A percentile compares a stretch with the other conserved stretches of the same genome.
These are phyloP conservation scores for Cyanidiococcus yangmingshanensis DNA, from an alignment of 23 red algal genomes.

Conservation along the genomic window DNA sequence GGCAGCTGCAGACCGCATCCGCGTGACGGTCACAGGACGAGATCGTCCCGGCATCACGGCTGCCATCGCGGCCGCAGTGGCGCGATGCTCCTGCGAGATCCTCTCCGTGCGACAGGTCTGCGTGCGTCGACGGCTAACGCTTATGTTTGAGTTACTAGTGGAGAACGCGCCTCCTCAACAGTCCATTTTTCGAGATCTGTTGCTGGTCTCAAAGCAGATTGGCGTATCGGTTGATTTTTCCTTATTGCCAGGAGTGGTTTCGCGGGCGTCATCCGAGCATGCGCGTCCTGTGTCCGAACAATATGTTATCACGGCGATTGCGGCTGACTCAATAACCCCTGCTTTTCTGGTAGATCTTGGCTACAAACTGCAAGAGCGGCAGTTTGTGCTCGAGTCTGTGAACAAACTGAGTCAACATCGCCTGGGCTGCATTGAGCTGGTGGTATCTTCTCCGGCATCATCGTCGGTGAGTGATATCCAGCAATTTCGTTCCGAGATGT, in stretches of 20 bases:
- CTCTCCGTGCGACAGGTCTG: constrained; percentile 63
- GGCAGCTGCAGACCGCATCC: constrained; percentile 12
- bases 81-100: constrained; percentile 24
- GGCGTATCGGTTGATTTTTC: constrained; percentile 59
- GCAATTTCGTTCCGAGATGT: constrained; percentile 59
- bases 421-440: constrained; percentile 53
- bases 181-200: constrained; percentile 40
- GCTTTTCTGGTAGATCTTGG: constrained; percentile 36
- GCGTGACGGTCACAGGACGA: constrained; percentile 36
- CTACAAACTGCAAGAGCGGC: constrained; percentile 28
- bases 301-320: constrained; percentile 56
- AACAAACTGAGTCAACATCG: constrained; percentile 32
- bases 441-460: constrained; percentile 13
- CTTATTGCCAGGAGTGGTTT: constrained; percentile 1
- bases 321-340: constrained; percentile 24
- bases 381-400: constrained; percentile 42
- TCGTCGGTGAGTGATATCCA: constrained; percentile 25
- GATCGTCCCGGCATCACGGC: constrained; percentile 45
- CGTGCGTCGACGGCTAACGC: constrained; percentile 46
- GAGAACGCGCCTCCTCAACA: constrained; percentile 6
- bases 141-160: constrained; percentile 48
- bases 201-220: constrained; percentile 37
- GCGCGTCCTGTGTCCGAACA: constrained; percentile 9
- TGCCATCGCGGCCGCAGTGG: constrained; percentile 30
- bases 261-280: neutral